Percentiles rank a stretch among this genome's conserved stretches.
These are phyloP conservation scores for Cyberlindnera euphorbiiphila DNA, from an alignment of 805 yeast species.

Conservation along the genomic window DNA sequence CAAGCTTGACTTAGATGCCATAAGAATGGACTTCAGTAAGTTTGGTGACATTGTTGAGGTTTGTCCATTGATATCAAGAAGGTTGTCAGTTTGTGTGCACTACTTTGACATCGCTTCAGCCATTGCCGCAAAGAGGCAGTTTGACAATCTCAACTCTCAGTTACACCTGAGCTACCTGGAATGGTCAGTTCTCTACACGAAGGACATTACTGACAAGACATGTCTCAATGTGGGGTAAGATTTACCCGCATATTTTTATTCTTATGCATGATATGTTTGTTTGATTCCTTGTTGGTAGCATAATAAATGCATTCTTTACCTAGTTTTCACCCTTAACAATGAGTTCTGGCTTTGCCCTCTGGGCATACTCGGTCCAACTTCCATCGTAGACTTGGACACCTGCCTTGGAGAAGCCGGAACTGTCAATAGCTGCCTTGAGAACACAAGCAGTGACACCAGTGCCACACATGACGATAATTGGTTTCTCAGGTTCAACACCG, in stretches of 20 bases:
- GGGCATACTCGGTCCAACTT: constrained; percentile 87
- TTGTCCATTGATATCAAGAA: constrained; percentile 63
- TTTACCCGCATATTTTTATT: too few species aligned
- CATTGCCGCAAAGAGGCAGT: constrained; percentile 49
- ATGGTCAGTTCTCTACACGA: constrained; percentile 67
- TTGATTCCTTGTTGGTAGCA: background rate
- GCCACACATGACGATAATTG: constrained; percentile 87
- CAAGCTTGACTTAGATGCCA: constrained; percentile 41
- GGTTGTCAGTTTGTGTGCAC: constrained; percentile 56
- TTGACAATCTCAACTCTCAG: constrained; percentile 32
- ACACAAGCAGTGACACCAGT: constrained; percentile 95
- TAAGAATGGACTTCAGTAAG: constrained; percentile 45
- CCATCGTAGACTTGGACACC: constrained; percentile 75
- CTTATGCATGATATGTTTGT: background rate
- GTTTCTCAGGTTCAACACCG: constrained; percentile 43
- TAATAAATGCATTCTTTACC: background rate
- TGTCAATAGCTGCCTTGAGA: constrained; percentile 67
- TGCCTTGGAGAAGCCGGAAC: constrained; percentile 41
- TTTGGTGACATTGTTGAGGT: constrained; percentile 63
- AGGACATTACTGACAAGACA: constrained; percentile 61
- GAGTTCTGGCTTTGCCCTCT: constrained; percentile 55
- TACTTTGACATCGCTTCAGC: constrained; percentile 59
- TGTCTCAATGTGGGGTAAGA: constrained; percentile 33
- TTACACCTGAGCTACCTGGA: constrained; percentile 45
- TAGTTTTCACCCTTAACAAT: constrained; percentile 40